A percentile compares a stretch with the other conserved stretches of the same genome.
Evolutionary conservation across 139 green algal species (phyloP).

Genomic region (Closterium sp.): DNA sequence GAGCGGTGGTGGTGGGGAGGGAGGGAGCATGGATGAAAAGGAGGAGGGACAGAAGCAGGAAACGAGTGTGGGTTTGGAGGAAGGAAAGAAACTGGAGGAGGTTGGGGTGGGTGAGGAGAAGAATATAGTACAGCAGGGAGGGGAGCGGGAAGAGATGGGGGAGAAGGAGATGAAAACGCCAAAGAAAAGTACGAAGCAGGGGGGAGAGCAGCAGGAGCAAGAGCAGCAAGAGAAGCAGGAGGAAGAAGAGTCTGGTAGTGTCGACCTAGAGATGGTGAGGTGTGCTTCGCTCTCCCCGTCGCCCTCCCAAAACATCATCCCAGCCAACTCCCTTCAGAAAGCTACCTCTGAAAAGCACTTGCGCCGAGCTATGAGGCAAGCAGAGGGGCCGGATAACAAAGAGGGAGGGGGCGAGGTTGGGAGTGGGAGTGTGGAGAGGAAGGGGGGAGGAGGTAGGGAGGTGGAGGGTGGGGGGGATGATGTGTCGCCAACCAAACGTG

Average conservation of each 20-base stretch:
- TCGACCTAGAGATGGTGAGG: background rate
- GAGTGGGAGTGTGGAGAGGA: too few species aligned
- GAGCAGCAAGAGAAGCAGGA: too few species aligned
- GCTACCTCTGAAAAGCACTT: background rate
- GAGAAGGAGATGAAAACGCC: background rate
- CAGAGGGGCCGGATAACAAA: background rate
- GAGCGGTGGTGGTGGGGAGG: background rate
- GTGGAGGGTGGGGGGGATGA: too few species aligned
- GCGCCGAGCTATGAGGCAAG: background rate
- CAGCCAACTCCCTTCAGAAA: background rate
- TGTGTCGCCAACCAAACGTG: too few species aligned
- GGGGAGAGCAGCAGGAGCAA: background rate
- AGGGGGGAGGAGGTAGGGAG: too few species aligned
- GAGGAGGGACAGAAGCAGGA: background rate
- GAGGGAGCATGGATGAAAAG: background rate
- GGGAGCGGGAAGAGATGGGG: too few species aligned
- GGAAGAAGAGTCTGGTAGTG: background rate
- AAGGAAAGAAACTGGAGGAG: background rate
- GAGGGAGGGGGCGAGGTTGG: background rate
- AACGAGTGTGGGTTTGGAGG: background rate
- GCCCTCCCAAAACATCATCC: background rate
- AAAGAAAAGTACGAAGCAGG: background rate
- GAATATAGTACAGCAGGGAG: background rate
- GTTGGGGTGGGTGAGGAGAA: background rate
- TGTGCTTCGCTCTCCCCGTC: background rate